These are phyloP conservation scores for Biscogniauxia sp. DNA, from an alignment of 2,329 filamentous ascomycete species.

Conservation along the genomic window DNA sequence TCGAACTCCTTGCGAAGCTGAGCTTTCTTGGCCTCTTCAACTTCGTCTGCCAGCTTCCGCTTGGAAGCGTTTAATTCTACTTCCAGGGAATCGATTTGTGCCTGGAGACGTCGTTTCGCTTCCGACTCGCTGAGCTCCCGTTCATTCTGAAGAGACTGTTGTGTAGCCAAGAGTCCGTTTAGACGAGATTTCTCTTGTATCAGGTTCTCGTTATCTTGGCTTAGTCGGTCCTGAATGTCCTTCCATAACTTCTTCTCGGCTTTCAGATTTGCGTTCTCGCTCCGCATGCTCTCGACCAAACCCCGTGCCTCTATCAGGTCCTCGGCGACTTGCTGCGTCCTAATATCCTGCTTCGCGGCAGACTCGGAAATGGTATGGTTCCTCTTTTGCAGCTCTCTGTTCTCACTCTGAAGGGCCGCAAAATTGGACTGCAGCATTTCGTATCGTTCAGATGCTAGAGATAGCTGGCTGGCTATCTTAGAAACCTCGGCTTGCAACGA, in stretches of 20 bases:
- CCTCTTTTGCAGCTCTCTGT: conserved; percentile 81
- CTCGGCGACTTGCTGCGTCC: conserved; percentile 87
- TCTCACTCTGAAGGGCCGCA: conserved; percentile 78
- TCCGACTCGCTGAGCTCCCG: conserved; percentile 83
- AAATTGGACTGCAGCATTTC: conserved; percentile 91
- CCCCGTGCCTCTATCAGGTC: conserved; percentile 85
- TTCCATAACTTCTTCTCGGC: conserved; percentile 95
- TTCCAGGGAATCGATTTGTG: conserved; percentile 75
- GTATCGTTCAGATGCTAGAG: conserved; percentile 77
- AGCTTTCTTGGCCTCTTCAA: conserved; percentile 80
- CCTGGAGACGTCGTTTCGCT: conserved; percentile 73
- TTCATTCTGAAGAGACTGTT: conserved; percentile 90
- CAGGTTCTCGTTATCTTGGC: conserved; percentile 82
- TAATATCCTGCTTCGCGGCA: conserved; percentile 84
- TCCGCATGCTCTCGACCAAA: conserved; percentile 79
- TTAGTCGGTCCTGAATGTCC: conserved; percentile 83
- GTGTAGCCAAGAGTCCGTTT: conserved; percentile 76
- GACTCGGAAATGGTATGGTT: conserved; percentile 74
- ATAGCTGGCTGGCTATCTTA: conserved; percentile 75
- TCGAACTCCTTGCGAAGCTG: conserved; percentile 87
- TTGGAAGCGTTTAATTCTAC: conserved; percentile 75
- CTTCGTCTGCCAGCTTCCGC: conserved; percentile 77
- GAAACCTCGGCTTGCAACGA: conserved; percentile 79
- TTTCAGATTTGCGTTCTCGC: conserved; percentile 88
- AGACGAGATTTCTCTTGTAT: conserved; percentile 81